Evolutionary conservation across 495 filamentous ascomycete species (phyloP).

Genomic region (Penicillium ucsense): DNA sequence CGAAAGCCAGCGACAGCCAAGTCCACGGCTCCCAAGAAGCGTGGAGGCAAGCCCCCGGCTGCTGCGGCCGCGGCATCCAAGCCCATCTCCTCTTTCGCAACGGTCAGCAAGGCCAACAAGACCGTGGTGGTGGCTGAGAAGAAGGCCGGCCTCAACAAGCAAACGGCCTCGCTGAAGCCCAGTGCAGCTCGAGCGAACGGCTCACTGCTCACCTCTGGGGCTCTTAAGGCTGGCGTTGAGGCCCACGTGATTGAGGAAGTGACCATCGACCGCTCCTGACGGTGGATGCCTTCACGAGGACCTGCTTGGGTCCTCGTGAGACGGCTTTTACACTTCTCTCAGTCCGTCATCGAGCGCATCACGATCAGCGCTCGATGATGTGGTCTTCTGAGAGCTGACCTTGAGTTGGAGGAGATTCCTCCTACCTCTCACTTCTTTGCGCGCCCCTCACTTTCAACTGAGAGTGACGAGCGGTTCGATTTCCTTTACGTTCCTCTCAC

Average conservation of each 20-base stretch:
- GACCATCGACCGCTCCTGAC: background rate
- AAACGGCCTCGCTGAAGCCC: constrained; percentile 32
- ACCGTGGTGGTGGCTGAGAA: constrained; percentile 12
- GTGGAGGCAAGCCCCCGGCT: constrained; percentile 8
- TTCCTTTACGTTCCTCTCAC: constrained; percentile 1
- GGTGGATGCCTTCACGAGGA: background rate
- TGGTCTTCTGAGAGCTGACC: background rate
- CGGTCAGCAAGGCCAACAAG: constrained; percentile 27
- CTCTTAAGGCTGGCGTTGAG: constrained; percentile 10
- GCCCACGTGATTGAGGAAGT: background rate
- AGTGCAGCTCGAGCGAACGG: constrained; percentile 36
- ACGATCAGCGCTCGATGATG: background rate
- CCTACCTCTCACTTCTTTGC: background rate
- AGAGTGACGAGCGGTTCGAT: background rate
- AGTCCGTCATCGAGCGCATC: constrained; percentile 1
- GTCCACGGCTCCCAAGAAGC: constrained; percentile 11
- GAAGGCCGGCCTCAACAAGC: constrained; percentile 19
- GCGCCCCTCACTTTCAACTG: background rate
- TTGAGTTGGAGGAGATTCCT: no score
- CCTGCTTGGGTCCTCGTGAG: no score
- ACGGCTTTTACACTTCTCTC: background rate
- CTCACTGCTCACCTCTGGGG: background rate
- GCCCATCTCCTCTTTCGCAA: constrained; percentile 22
- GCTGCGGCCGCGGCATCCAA: constrained; percentile 10
- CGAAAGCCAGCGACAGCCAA: constrained; percentile 10